Conservation (phyloP, 345 rosid species). For the Sonneratia alba region DNA sequence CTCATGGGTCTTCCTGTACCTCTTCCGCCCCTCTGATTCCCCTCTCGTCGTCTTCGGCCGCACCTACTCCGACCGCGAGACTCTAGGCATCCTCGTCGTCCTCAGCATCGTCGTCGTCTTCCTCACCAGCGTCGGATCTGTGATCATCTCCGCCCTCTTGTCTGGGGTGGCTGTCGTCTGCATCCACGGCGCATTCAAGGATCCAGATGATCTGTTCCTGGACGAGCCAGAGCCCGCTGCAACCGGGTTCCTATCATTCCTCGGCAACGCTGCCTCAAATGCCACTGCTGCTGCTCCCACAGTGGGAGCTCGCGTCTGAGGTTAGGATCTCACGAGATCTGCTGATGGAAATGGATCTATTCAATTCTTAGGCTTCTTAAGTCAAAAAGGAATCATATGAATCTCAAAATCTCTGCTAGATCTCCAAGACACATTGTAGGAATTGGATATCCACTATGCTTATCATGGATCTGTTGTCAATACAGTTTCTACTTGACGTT, state of each 20-base stretch:
- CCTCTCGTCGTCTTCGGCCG: conserved; percentile 40
- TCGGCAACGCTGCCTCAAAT: conserved; percentile 36
- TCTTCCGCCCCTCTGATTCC: conserved; percentile 45
- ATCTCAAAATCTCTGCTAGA: background rate
- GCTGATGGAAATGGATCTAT: background rate
- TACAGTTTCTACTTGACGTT: conserved; percentile 5
- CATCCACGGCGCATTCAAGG: conserved; percentile 41
- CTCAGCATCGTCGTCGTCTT: conserved; percentile 37
- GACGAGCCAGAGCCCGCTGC: conserved; percentile 40
- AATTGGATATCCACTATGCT: background rate
- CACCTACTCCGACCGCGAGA: conserved; percentile 35
- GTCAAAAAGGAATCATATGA: background rate
- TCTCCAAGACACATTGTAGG: background rate
- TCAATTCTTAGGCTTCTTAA: background rate
- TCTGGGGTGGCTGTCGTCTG: conserved; percentile 35
- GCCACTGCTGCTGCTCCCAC: conserved; percentile 27
- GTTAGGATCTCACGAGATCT: conserved; percentile 5
- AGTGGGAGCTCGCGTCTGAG: conserved; percentile 29
- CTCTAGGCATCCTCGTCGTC: conserved; percentile 32
- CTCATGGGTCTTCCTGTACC: conserved; percentile 45
- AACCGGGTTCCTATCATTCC: conserved; percentile 42
- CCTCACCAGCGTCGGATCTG: conserved; percentile 47
- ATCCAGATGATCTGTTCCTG: conserved; percentile 46
- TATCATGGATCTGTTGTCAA: background rate
- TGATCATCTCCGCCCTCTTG: conserved; percentile 40